Percentiles rank a stretch among this genome's conserved stretches.
Conservation (phyloP, 208 protist species). For the Acanthamoeba lenticulata region DNA sequence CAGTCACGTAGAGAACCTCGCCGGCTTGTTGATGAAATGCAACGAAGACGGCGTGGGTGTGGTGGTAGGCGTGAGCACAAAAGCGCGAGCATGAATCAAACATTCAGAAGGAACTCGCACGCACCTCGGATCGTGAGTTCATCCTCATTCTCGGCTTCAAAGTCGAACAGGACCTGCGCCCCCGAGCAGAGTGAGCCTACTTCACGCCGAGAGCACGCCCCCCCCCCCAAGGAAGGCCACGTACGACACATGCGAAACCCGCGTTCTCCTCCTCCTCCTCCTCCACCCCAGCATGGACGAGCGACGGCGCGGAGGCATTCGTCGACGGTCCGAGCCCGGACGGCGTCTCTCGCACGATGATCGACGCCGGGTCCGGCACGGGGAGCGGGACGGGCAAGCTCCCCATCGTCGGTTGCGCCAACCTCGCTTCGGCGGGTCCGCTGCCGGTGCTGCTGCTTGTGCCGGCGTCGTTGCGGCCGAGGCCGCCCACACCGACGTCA, state of each 20-base stretch:
- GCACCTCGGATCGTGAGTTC: slow-evolving; percentile 41
- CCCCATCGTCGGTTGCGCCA: background rate
- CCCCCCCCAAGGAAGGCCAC: too few species aligned
- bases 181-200: background rate
- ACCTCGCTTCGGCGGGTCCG: background rate
- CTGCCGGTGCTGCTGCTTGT: too few species aligned
- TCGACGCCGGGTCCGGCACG: background rate
- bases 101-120: background rate
- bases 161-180: slow-evolving; percentile 18
- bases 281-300: too few species aligned
- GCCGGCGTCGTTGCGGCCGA: background rate
- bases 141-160: slow-evolving; percentile 21
- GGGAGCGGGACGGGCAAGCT: background rate
- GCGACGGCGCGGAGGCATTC: background rate
- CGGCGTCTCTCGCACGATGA: background rate
- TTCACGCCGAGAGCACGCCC: background rate
- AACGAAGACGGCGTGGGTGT: background rate
- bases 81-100: background rate
- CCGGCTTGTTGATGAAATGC: background rate
- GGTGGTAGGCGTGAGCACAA: background rate
- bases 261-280: background rate
- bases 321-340: background rate
- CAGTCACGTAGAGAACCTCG: background rate
- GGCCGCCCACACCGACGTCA: background rate
- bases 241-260: background rate